Conservation (phyloP, 495 filamentous ascomycete species). For the Hypoxylon cercidicola region DNA sequence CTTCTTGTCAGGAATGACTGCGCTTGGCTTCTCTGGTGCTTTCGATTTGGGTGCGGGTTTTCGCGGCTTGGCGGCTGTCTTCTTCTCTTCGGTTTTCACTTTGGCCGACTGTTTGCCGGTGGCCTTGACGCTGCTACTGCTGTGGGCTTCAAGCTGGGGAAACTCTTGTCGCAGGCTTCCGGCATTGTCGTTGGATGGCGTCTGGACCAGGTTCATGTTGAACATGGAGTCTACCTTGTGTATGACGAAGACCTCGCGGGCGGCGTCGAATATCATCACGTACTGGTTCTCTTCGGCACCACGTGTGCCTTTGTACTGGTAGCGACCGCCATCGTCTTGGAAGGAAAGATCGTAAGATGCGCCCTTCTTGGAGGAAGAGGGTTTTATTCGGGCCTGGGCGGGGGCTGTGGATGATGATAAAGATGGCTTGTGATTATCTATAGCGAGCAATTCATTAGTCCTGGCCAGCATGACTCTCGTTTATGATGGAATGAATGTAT, state of each 20-base stretch:
- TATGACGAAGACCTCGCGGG: constrained; percentile 64
- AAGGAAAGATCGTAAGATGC: constrained; percentile 58
- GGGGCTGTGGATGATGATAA: constrained; percentile 57
- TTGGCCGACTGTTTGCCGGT: constrained; percentile 32
- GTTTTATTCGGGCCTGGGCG: constrained; percentile 57
- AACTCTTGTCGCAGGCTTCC: constrained; percentile 54
- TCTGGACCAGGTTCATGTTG: constrained; percentile 65
- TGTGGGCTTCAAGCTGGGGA: constrained; percentile 52
- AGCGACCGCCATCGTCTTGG: constrained; percentile 59
- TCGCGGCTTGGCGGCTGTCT: constrained; percentile 38
- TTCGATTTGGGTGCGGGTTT: constrained; percentile 41
- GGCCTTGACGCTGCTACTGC: constrained; percentile 36
- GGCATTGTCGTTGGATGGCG: constrained; percentile 51
- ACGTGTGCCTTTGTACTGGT: constrained; percentile 61
- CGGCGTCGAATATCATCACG: constrained; percentile 65
- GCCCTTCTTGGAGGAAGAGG: constrained; percentile 47
- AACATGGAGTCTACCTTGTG: constrained; percentile 67
- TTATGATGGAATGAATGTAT: neutral
- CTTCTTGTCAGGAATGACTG: constrained; percentile 39
- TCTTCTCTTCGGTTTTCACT: constrained; percentile 31
- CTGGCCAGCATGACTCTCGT: neutral
- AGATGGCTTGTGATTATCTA: constrained; percentile 65
- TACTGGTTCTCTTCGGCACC: constrained; percentile 61
- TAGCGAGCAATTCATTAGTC: constrained; percentile 22
- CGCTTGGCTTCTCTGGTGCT: constrained; percentile 37